These are phyloP conservation scores for Oenanthe sinensis DNA, from an alignment of 129 eudicot genomes.

Conservation along the genomic window DNA sequence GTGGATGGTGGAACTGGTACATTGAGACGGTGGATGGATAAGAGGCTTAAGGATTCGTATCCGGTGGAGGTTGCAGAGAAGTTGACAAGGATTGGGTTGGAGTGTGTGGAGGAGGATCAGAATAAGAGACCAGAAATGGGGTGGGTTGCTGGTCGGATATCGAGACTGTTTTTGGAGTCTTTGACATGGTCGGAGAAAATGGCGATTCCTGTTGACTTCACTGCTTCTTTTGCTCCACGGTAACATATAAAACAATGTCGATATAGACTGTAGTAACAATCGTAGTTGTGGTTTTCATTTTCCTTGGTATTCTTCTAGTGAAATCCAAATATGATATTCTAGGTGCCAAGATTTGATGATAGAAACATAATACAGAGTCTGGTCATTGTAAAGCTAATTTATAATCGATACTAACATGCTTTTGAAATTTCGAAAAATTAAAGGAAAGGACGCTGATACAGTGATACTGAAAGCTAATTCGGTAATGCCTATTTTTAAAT, in stretches of 20 bases:
- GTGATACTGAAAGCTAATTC: background rate
- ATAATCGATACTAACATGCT: background rate
- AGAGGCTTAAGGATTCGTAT: conserved; percentile 71
- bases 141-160: conserved; percentile 57
- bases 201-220: conserved; percentile 49
- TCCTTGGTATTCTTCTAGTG: background rate
- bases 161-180: conserved; percentile 72
- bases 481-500: too few relatives aligned
- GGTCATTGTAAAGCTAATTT: background rate
- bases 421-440: background rate
- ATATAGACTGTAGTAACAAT: background rate
- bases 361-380: background rate
- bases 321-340: background rate
- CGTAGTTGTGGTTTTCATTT: background rate
- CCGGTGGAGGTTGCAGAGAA: conserved; percentile 78
- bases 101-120: conserved; percentile 71
- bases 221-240: conserved; percentile 57
- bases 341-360: background rate
- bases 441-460: background rate
- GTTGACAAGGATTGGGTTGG: conserved; percentile 46
- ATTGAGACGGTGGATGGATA: conserved; percentile 70
- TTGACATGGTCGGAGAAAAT: conserved; percentile 52
- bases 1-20: conserved; percentile 37
- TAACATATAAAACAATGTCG: conserved; percentile 20
- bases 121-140: conserved; percentile 67